phyloP scores from a whole-genome alignment of 768 basidiomycete species.

The Paxillus involutus region DNA sequence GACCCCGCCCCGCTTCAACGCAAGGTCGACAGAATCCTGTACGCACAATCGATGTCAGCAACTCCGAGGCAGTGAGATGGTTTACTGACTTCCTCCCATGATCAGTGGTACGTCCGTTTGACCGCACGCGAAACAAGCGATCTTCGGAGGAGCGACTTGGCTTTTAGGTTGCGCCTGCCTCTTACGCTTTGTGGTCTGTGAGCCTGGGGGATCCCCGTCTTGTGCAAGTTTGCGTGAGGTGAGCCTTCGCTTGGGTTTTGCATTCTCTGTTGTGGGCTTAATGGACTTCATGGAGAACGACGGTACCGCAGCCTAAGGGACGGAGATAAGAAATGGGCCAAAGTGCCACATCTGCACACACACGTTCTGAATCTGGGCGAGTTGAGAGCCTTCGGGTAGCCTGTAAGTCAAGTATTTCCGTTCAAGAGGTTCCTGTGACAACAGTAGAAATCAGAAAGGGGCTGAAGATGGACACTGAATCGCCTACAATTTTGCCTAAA shows the following conservation, averaged over 20 bases:
- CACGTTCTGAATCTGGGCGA: slow-evolving; percentile 62
- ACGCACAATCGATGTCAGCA: background rate
- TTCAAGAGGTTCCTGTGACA: slow-evolving; percentile 39
- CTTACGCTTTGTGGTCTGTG: slow-evolving; percentile 40
- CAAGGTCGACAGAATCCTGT: slow-evolving; percentile 71
- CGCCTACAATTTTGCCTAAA: slow-evolving; percentile 46
- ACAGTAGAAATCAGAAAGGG: slow-evolving; percentile 1
- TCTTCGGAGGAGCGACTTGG: slow-evolving; percentile 39
- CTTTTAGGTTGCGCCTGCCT: slow-evolving; percentile 35
- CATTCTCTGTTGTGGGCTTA: slow-evolving; percentile 47
- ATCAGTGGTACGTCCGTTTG: slow-evolving; percentile 74
- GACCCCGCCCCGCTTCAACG: slow-evolving; percentile 52
- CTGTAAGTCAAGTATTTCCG: slow-evolving; percentile 57
- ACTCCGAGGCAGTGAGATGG: background rate
- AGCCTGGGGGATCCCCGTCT: slow-evolving; percentile 13
- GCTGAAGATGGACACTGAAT: background rate
- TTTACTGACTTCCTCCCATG: slow-evolving; percentile 66
- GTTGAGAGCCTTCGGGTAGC: slow-evolving; percentile 52
- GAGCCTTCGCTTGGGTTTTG: slow-evolving; percentile 36
- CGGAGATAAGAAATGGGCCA: background rate
- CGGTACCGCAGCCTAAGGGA: slow-evolving; percentile 42
- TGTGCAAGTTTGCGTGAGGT: slow-evolving; percentile 31
- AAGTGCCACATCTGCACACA: slow-evolving; percentile 11
- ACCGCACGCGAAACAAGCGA: slow-evolving; percentile 60
- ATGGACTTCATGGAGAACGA: slow-evolving; percentile 57